phyloP scores from a whole-genome alignment of 2,329 filamentous ascomycete species.

The Camillea tinctor region DNA sequence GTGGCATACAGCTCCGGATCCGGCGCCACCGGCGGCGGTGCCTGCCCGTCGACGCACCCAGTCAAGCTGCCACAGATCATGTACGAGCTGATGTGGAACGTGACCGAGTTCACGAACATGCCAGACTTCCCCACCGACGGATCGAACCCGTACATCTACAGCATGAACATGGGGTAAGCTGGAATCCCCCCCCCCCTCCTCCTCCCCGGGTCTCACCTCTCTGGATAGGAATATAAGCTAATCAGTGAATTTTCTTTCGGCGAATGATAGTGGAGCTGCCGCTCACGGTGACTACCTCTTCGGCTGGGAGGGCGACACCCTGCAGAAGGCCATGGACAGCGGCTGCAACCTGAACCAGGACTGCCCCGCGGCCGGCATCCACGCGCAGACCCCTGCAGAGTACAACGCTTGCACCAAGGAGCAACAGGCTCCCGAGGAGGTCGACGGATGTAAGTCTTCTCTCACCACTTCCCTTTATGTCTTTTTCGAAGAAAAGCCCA shows the following conservation, averaged over 20 bases:
- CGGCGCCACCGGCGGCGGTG: conserved; percentile 45
- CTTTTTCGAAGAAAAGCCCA: background rate
- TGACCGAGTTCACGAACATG: conserved; percentile 40
- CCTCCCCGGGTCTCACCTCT: background rate
- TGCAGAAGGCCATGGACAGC: conserved; percentile 49
- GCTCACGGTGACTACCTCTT: conserved; percentile 53
- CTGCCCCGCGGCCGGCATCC: conserved; percentile 44
- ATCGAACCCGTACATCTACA: conserved; percentile 43
- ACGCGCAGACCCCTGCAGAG: conserved; percentile 42
- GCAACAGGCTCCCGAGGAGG: conserved; percentile 47
- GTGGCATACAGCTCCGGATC: conserved; percentile 45
- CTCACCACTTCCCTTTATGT: background rate
- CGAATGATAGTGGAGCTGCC: conserved; percentile 41
- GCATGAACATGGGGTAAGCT: conserved; percentile 43
- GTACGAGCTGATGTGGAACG: conserved; percentile 50
- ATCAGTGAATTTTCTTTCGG: background rate
- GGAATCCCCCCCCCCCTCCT: background rate
- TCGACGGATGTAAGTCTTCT: conserved; percentile 46
- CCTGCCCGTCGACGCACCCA: conserved; percentile 45
- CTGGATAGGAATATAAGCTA: background rate
- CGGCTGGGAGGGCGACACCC: conserved; percentile 48
- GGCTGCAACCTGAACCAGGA: conserved; percentile 46
- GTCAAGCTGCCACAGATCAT: conserved; percentile 49
- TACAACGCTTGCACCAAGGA: conserved; percentile 47
- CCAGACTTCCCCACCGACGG: conserved; percentile 44